These are phyloP conservation scores for Globisporangium apiculatum DNA, from an alignment of 352 stramenopile genomes.

Conservation along the genomic window DNA sequence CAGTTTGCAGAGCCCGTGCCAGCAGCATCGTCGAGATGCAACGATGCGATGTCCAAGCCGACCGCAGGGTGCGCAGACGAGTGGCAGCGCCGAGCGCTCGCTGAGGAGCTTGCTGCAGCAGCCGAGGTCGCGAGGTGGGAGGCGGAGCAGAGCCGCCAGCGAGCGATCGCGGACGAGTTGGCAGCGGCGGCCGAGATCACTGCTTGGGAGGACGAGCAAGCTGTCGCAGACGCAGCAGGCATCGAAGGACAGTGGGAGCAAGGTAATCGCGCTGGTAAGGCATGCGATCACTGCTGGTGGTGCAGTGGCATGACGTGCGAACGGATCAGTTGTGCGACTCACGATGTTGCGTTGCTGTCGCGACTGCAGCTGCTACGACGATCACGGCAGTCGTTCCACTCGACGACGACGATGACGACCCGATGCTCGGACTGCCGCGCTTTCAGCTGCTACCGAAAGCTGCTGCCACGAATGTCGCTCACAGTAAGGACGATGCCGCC, in stretches of 20 bases:
- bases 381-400: background rate
- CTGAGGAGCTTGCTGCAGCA: slow-evolving; percentile 9
- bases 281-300: background rate
- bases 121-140: slow-evolving; percentile 13
- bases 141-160: background rate
- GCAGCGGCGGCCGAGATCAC: slow-evolving; percentile 25
- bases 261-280: too few relatives aligned
- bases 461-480: too few relatives aligned
- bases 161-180: slow-evolving; percentile 29
- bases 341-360: too few relatives aligned
- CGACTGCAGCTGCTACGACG: background rate
- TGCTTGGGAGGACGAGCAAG: slow-evolving; percentile 13
- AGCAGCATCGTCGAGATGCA: background rate
- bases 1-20: background rate
- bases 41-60: slow-evolving; percentile 11
- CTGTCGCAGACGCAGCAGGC: background rate
- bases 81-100: slow-evolving; percentile 7
- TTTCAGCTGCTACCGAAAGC: slow-evolving; percentile 8
- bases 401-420: slow-evolving; percentile 1
- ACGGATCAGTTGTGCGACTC: too few relatives aligned
- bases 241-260: background rate
- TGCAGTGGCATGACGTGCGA: background rate
- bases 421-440: background rate
- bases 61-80: too few relatives aligned
- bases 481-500: too few relatives aligned